A percentile compares a stretch with the other conserved stretches of the same genome.
phyloP scores from a whole-genome alignment of 2,329 filamentous ascomycete genomes.

The Dactylellina cionopaga region DNA sequence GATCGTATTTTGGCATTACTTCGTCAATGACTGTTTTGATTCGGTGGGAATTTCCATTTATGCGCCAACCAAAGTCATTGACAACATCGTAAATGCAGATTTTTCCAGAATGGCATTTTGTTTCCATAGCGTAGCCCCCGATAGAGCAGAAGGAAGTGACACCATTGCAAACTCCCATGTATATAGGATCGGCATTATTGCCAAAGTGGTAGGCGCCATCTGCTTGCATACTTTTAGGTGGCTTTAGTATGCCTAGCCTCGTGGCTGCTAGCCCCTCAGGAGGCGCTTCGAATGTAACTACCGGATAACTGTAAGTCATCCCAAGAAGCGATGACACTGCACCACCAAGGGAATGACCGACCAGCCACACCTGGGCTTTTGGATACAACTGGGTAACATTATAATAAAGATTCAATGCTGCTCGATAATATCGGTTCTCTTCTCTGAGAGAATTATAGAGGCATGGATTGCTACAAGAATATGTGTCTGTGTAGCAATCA shows the following conservation, averaged over 20 bases:
- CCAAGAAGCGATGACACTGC: conserved; percentile 88
- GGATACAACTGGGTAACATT: conserved; percentile 93
- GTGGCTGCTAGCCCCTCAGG: conserved; percentile 88
- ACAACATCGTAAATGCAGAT: conserved; percentile 95
- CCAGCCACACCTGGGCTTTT: conserved; percentile 79
- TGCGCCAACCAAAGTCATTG: conserved; percentile 87
- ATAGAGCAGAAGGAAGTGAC: conserved; percentile 89
- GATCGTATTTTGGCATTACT: conserved; percentile 83
- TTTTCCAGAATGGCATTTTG: conserved; percentile 86
- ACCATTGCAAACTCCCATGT: conserved; percentile 90
- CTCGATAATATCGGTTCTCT: conserved; percentile 91
- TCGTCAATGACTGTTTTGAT: conserved; percentile 88
- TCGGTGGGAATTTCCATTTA: conserved; percentile 89
- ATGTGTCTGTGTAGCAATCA: conserved; percentile 87
- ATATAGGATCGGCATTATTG: conserved; percentile 94
- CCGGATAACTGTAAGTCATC: conserved; percentile 87
- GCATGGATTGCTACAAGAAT: conserved; percentile 91
- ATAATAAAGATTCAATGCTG: conserved; percentile 86
- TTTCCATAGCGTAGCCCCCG: conserved; percentile 92
- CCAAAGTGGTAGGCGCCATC: conserved; percentile 91
- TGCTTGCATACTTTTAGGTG: conserved; percentile 72
- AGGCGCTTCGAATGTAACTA: conserved; percentile 92
- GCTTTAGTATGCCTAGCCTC: conserved; percentile 83
- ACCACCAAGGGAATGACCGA: conserved; percentile 91
- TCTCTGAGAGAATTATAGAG: conserved; percentile 77